Base-by-base conservation (phyloP, 495 filamentous ascomycete species). In the Penicillium subrubescens region DNA sequence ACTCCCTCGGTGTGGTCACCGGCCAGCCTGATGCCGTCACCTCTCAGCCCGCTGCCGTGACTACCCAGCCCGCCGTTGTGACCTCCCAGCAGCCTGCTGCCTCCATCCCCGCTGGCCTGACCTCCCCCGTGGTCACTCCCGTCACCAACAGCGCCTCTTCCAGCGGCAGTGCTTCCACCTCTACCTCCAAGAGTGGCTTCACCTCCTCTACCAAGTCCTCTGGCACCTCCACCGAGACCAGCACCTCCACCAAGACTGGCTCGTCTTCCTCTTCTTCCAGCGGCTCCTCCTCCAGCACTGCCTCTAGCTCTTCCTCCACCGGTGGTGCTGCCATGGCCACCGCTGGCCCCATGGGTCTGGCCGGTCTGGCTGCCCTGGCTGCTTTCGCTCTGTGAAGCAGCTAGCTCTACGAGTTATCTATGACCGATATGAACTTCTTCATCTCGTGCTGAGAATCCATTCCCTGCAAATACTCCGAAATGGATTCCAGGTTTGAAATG, bases 1-100 rank as follows among this genome's bases (percentile, higher is more conserved):
- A 87, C 79, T 84, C 85, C 52, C 72, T 77, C 31, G 83, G 85
- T 66, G 84, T 86, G 29, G 79, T 87, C 37, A 88, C 86, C 52
- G 84, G 84, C 71, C 78, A 81, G 60, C 74, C 81, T 44, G 21
- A 17, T 54, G 19, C 72, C 5, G 75, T 77, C 33, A 83, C 80
- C 51, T 64, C 71, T 34, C 79, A 83, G 65, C 79, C 83, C 78
- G n/a, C 15, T 54, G 19, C 71, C 8, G 75, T 77, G 23, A 84
- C 80, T 48, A 67, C 70, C 43, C 79, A 83, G 65, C 79, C 83
- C 19, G 41, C 70, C 8, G 81, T 71, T 17, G 79, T 75, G 46
- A 84, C 83, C 23, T 75, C 72, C 21, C 80, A 81, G 68, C 63
- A 79, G 29, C 52, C 72, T 29, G 77, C 77, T 60, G 80, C 79